A percentile compares a stretch with the other conserved stretches of the same genome.
phyloP scores from a whole-genome alignment of 2,329 filamentous ascomycete genomes.

The Alternaria brassicicola region DNA sequence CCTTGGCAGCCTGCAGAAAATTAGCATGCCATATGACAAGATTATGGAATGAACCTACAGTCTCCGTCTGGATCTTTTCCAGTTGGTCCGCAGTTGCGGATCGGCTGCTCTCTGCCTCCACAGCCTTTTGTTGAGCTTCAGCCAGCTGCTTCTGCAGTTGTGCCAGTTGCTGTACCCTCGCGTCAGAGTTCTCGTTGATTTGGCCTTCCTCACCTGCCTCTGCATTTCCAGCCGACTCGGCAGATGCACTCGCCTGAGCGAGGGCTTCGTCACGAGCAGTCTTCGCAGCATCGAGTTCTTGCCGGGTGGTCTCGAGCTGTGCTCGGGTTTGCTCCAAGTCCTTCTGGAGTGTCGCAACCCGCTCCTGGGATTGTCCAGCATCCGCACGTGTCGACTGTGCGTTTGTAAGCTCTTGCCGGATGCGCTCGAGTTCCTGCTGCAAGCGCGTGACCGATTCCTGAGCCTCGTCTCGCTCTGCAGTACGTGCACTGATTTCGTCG shows the following conservation, averaged over 20 bases:
- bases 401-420: constrained; percentile 46
- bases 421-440: constrained; percentile 66
- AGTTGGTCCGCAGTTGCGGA: constrained; percentile 52
- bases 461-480: constrained; percentile 69
- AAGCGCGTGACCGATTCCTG: constrained; percentile 28
- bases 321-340: constrained; percentile 28
- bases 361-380: constrained; percentile 47
- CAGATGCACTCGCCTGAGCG: constrained; percentile 53
- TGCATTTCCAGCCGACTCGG: constrained; percentile 42
- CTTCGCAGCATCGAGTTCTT: constrained; percentile 64
- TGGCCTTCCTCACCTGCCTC: constrained; percentile 56
- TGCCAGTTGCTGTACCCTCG: constrained; percentile 40
- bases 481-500: constrained; percentile 53
- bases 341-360: constrained; percentile 65
- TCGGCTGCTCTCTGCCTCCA: constrained; percentile 45
- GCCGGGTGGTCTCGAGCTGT: constrained; percentile 30
- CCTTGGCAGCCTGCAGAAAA: constrained; percentile 45
- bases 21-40: constrained; percentile 19
- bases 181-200: constrained; percentile 44
- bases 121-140: constrained; percentile 37
- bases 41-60: constrained; percentile 36
- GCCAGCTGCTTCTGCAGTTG: constrained; percentile 45
- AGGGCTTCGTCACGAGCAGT: constrained; percentile 69
- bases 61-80: constrained; percentile 68
- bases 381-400: constrained; percentile 21